Conservation (phyloP, 768 basidiomycete genomes). For the Boletus subcaerulescens region DNA sequence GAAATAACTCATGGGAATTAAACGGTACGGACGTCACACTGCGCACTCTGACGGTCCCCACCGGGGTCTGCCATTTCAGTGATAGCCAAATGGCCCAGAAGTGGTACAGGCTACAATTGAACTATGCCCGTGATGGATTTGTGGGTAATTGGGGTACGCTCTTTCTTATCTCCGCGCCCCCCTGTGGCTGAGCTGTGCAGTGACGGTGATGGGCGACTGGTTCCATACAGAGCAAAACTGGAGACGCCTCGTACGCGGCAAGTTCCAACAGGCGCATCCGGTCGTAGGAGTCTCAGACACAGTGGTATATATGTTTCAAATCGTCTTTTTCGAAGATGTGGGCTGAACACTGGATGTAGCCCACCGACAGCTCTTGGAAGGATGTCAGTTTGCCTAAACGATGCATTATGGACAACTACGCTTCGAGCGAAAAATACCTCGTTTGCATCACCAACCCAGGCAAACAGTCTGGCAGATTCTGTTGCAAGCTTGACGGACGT, state of each 20-base stretch:
- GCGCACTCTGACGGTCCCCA: not conserved
- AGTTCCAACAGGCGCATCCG: conserved; percentile 2
- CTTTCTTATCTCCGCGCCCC: too few relatives aligned
- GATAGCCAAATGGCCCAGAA: not conserved
- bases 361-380: not conserved
- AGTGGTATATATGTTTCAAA: not conserved
- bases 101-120: conserved; percentile 5
- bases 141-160: conserved; percentile 2
- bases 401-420: not conserved
- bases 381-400: not conserved
- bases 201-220: not conserved
- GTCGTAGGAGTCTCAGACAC: not conserved
- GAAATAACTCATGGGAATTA: conserved; percentile 1
- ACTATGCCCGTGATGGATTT: not conserved
- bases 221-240: not conserved
- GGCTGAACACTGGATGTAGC: not conserved
- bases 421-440: not conserved
- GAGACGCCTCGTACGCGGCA: conserved; percentile 1
- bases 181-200: not conserved
- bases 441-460: not conserved
- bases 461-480: not conserved
- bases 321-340: too few relatives aligned
- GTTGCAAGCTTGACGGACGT: not conserved
- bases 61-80: not conserved
- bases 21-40: not conserved